Base-by-base conservation (phyloP, 2,329 filamentous ascomycete species). In the Parastagonospora avenae region DNA sequence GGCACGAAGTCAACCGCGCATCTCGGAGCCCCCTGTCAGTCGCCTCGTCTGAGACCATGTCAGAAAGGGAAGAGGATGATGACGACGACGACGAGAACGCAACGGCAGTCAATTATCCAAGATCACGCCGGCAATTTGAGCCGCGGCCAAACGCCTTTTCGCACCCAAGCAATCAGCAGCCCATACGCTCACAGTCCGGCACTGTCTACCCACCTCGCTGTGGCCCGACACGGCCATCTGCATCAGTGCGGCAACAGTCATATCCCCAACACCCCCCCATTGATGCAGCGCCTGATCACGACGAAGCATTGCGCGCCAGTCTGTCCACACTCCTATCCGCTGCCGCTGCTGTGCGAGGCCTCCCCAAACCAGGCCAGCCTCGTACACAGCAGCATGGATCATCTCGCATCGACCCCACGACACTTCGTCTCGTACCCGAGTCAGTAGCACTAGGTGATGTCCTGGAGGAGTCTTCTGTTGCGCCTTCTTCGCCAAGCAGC, bases 271-370 rank as follows among this genome's bases (percentile, higher is more conserved):
- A 85, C 65, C 77, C 77, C 33, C 82, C 83, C 8, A 85, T 82
- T 68, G 89, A 86, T 71, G 85, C 89, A 70, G 84, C 91, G 62
- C 87, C 90, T 41, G 92, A 97, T 63, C 92, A 97, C 64, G 94
- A 99, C 64, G 94, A 92, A 28, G 94, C 92, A 2, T 81, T 99
- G 9, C 87, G 94, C 30, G 92, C 94, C 15, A 96, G 91, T 42
- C 81, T 99, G n/a, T 96, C 92, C 1, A 97, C 94, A 0, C 82
- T 99, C 10, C 84, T 99, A 10, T 97, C 93, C n/a, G 96, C 91
- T 66, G 93, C 92, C 0, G 92, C 92, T 2, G 94, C 93, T 0
- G 94, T 93, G 1, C 85, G 94, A 37, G 89, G 89, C 4, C 79
- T 94, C 12, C 85, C 88, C 1, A 96, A 94, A 57, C 65, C 73